Evolutionary conservation across 768 basidiomycete genomes (phyloP), one percentile per base, ranked within the genome.

Genomic region (Amanita inopinata): DNA sequence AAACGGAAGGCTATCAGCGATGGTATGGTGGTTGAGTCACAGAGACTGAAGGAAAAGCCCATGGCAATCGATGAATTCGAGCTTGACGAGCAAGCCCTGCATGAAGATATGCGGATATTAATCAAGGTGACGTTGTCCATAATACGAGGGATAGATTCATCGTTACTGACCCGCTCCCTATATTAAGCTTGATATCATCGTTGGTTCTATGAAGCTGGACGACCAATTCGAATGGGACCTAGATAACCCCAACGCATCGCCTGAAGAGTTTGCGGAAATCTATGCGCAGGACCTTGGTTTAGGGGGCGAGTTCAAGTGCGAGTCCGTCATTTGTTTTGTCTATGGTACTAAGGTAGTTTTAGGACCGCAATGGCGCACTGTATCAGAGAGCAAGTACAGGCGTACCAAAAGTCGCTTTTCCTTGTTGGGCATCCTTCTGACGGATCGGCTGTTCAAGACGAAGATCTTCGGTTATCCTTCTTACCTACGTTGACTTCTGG

Each of bases 191-290:
- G 94, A 98, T 61, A 90, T 98, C 61, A 88, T 91, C 42, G 83
- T 93, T 43, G 94, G 90, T 17, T 79, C 83, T 5, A 78, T 92
- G 66, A 92, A 93, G 60, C 73, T 99, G 17, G 86, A 90, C 43
- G 96, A 99, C 61, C 86, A 92, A 55, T 94, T 98, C 55, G 96
- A 98, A 58, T 99, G 96, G 96, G 94, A 99, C 59, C 61, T 97
- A 27, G 83, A 83, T 51, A 90, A 85, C 43, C 62, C 67, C 15
- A 69, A 73, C 34, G 83, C 87, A 2, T 83, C 83, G 0, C 93
- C 94, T 0, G 96, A 99, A 61, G 80, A 83, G 18, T 98, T 98
- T 60, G 90, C 96, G 5, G 83, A 85, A 48, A 71, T 82, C 0
- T 94, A 96, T 56, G 67, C 79, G 1, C 74, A 76, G 15, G 96